Evolutionary conservation across 495 filamentous ascomycete species (phyloP).

Genomic region (Xylaria telfairii): DNA sequence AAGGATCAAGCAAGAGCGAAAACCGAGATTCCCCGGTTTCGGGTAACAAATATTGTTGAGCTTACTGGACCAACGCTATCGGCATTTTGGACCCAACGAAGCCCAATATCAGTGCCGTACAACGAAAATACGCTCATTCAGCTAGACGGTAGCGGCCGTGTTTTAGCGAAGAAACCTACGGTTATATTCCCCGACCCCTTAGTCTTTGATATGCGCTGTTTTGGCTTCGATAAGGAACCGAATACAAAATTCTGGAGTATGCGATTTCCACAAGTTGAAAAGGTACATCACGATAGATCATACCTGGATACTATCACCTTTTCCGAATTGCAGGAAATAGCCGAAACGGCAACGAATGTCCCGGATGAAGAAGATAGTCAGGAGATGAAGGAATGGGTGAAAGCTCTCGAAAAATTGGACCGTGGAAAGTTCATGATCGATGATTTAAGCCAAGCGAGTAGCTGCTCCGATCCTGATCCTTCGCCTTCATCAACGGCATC

Average conservation of each 20-base stretch:
- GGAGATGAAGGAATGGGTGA: conserved; percentile 61
- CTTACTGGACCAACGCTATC: conserved; percentile 46
- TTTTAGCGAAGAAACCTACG: conserved; percentile 36
- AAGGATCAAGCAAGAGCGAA: conserved; percentile 64
- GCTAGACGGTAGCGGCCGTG: conserved; percentile 38
- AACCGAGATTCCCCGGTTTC: conserved; percentile 63
- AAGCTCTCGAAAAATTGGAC: conserved; percentile 58
- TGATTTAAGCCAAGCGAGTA: conserved; percentile 37
- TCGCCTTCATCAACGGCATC: conserved; percentile 15
- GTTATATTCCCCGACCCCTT: conserved; percentile 48
- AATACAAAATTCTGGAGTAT: conserved; percentile 55
- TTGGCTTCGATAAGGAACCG: conserved; percentile 51
- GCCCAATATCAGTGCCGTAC: conserved; percentile 40
- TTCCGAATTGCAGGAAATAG: conserved; percentile 51
- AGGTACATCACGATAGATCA: conserved; percentile 55
- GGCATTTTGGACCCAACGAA: conserved; percentile 41
- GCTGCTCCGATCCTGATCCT: conserved; percentile 12
- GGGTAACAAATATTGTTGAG: conserved; percentile 62
- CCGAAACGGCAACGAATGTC: conserved; percentile 41
- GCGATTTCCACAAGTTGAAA: conserved; percentile 52
- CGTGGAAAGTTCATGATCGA: conserved; percentile 40
- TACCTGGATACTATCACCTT: conserved; percentile 50
- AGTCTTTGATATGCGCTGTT: conserved; percentile 56
- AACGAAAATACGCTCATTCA: conserved; percentile 39
- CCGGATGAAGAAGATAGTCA: conserved; percentile 49